Evolutionary conservation across 306 rosid genomes (phyloP).

Genomic region (Pueraria montana): DNA sequence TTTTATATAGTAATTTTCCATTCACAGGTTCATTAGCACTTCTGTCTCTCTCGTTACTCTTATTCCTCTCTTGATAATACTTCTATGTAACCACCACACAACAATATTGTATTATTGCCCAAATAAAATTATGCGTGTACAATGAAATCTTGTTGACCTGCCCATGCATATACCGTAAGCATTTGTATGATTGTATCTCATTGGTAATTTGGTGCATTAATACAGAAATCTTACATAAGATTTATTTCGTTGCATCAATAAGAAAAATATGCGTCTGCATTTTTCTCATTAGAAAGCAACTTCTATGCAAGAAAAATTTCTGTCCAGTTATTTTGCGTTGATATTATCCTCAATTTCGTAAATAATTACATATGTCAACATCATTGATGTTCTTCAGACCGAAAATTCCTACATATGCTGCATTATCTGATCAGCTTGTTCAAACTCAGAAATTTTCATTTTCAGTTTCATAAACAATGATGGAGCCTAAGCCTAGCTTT

Average conservation of each 20-base stretch:
- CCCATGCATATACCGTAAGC: too few relatives aligned
- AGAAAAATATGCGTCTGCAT: background rate
- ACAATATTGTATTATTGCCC: background rate
- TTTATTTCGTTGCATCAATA: background rate
- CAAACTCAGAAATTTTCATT: conserved; percentile 17
- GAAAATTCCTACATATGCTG: conserved; percentile 19
- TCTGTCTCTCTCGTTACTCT: background rate
- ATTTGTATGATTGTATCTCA: background rate
- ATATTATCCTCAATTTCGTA: background rate
- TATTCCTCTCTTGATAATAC: background rate
- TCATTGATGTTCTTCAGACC: background rate
- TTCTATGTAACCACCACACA: background rate
- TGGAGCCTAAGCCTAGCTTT: conserved; percentile 11
- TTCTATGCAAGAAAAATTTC: background rate
- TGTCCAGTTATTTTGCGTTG: background rate
- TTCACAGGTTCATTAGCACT: background rate
- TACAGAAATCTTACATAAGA: background rate
- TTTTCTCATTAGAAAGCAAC: background rate
- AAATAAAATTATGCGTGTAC: background rate
- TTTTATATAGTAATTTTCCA: too few relatives aligned
- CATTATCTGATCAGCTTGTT: background rate
- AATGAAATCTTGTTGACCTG: too few relatives aligned
- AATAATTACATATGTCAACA: conserved; percentile 29
- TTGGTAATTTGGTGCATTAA: conserved; percentile 1
- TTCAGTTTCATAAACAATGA: conserved; percentile 5